Conservation (phyloP, 331 rosid species). For the Quercus lobata region DNA sequence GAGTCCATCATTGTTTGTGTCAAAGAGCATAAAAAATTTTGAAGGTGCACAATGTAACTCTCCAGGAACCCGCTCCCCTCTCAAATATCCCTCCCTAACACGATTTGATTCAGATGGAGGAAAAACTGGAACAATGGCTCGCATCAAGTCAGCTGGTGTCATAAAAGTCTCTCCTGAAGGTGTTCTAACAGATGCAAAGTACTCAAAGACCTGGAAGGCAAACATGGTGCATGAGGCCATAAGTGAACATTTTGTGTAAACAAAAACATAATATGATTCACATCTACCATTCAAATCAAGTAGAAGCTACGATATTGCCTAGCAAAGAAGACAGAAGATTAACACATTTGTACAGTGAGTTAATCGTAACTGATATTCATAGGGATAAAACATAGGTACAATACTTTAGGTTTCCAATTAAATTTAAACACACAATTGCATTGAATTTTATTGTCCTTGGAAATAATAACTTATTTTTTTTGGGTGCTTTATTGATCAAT, state of each 20-base stretch:
- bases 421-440: too few relatives aligned
- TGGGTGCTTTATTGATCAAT: too few relatives aligned
- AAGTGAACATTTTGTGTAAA: background rate
- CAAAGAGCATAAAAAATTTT: slow-evolving; percentile 73
- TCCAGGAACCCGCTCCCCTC: slow-evolving; percentile 63
- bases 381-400: too few relatives aligned
- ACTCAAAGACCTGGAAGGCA: slow-evolving; percentile 59
- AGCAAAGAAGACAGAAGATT: too few relatives aligned
- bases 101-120: slow-evolving; percentile 69
- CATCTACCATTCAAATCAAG: too few relatives aligned
- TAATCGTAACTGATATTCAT: too few relatives aligned
- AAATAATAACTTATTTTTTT: too few relatives aligned
- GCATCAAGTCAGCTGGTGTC: slow-evolving; percentile 80
- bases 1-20: slow-evolving; percentile 73
- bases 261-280: background rate
- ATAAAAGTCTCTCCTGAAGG: slow-evolving; percentile 48
- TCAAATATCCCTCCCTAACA: slow-evolving; percentile 63
- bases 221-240: background rate
- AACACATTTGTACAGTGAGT: too few relatives aligned
- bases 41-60: slow-evolving; percentile 54
- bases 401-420: too few relatives aligned
- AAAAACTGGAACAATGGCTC: slow-evolving; percentile 78
- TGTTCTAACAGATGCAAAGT: slow-evolving; percentile 54
- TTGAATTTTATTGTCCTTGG: too few relatives aligned
- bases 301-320: too few relatives aligned